phyloP scores from a whole-genome alignment of 768 basidiomycete species.

The Suillus subalutaceus region DNA sequence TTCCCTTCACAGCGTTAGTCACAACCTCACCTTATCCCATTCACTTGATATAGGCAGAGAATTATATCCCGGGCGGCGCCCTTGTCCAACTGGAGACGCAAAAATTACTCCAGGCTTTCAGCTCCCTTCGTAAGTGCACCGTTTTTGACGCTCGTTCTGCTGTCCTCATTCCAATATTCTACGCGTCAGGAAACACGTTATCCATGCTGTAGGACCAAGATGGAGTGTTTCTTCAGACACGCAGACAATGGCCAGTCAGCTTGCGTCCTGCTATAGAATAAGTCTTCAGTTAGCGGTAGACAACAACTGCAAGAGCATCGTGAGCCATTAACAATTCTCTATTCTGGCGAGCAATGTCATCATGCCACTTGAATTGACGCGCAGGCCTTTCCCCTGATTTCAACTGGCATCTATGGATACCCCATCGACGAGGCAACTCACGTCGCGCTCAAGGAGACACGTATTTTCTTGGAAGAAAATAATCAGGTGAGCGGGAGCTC shows the following conservation, averaged over 20 bases:
- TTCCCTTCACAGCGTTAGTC: no score
- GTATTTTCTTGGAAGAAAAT: slow-evolving; percentile 59
- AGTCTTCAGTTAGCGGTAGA: slow-evolving; percentile 65
- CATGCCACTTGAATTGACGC: neutral
- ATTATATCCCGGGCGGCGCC: neutral
- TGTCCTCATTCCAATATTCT: neutral
- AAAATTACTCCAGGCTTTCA: slow-evolving; percentile 81
- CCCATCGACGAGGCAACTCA: slow-evolving; percentile 74
- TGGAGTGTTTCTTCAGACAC: slow-evolving; percentile 45
- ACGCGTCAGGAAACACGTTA: slow-evolving; percentile 59
- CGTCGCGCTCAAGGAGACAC: slow-evolving; percentile 62
- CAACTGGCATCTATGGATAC: slow-evolving; percentile 80
- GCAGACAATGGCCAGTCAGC: slow-evolving; percentile 50
- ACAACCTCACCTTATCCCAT: neutral
- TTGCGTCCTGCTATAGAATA: slow-evolving; percentile 69
- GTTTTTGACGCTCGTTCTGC: neutral
- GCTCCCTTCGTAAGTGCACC: slow-evolving; percentile 69
- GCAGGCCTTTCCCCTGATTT: slow-evolving; percentile 82
- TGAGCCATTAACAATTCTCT: slow-evolving; percentile 29
- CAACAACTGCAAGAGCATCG: slow-evolving; percentile 65
- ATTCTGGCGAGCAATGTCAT: neutral
- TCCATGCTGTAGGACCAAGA: slow-evolving; percentile 83
- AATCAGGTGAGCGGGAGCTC: slow-evolving; percentile 38
- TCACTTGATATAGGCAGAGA: slow-evolving; percentile 1
- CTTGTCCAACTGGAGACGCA: slow-evolving; percentile 71